Evolutionary conservation across 2,329 filamentous ascomycete species (phyloP).

Genomic region (Seiridium cupressi): DNA sequence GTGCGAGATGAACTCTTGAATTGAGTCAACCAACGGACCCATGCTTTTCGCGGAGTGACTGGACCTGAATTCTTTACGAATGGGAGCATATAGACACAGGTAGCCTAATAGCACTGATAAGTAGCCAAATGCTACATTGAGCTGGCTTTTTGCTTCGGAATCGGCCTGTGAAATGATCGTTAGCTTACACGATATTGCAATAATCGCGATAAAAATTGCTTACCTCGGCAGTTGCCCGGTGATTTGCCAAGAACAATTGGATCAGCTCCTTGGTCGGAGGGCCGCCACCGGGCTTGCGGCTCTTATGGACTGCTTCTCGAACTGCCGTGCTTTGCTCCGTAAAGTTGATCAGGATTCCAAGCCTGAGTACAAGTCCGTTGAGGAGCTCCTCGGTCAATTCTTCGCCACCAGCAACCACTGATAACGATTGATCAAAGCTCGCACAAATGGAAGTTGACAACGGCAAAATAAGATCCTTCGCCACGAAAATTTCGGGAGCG

Average conservation of each 20-base stretch:
- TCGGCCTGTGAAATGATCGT: conserved; percentile 50
- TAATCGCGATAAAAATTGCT: conserved; percentile 23
- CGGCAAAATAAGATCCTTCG: conserved; percentile 50
- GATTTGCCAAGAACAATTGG: conserved; percentile 65
- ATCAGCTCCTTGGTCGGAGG: conserved; percentile 59
- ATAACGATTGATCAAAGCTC: conserved; percentile 47
- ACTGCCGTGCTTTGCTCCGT: conserved; percentile 72
- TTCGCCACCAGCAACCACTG: conserved; percentile 45
- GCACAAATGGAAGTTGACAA: conserved; percentile 50
- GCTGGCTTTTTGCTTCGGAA: conserved; percentile 70
- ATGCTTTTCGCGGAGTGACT: conserved; percentile 43
- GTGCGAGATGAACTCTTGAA: conserved; percentile 53
- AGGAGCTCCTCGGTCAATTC: conserved; percentile 51
- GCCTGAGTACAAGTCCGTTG: conserved; percentile 72
- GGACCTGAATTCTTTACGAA: conserved; percentile 40
- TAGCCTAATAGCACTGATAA: conserved; percentile 82
- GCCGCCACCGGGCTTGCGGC: conserved; percentile 28
- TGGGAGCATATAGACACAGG: conserved; percentile 59
- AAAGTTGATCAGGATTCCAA: conserved; percentile 86
- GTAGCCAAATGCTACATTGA: conserved; percentile 84
- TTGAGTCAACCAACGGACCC: conserved; percentile 46
- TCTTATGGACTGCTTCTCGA: conserved; percentile 45
- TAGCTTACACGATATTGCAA: neutral
- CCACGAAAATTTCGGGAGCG: conserved; percentile 68
- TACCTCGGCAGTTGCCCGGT: conserved; percentile 67